Percentiles rank a stretch among this genome's conserved stretches.
These are phyloP conservation scores for Saururus chinensis DNA, from an alignment of 164 flowering plant genomes.

Conservation along the genomic window DNA sequence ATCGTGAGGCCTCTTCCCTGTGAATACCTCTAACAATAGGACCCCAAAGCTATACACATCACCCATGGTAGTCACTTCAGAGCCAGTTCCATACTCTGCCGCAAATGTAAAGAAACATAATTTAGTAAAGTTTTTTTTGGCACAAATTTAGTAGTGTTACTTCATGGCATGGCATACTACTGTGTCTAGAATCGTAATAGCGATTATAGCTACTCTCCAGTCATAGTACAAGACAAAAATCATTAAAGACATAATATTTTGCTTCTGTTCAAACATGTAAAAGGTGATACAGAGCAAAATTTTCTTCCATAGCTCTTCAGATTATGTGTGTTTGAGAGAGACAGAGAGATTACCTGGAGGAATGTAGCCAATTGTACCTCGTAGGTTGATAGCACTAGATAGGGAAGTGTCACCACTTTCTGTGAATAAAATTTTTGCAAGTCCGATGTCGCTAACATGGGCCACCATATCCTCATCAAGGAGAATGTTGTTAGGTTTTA, in stretches of 20 bases:
- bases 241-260: too few species aligned
- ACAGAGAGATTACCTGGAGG: not conserved
- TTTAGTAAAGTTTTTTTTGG: too few species aligned
- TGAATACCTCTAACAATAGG: slow-evolving; percentile 21
- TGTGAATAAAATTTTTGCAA: slow-evolving; percentile 16
- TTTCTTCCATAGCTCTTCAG: too few species aligned
- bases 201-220: too few species aligned
- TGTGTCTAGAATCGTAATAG: too few species aligned
- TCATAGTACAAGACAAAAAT: too few species aligned
- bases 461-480: slow-evolving; percentile 16
- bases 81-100: slow-evolving; percentile 23
- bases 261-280: too few species aligned
- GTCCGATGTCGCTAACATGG: slow-evolving; percentile 24
- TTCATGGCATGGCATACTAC: too few species aligned
- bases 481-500: slow-evolving; percentile 16
- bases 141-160: too few species aligned
- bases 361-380: slow-evolving; percentile 1
- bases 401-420: not conserved
- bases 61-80: slow-evolving; percentile 7
- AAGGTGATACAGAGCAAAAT: not conserved
- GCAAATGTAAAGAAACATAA: not conserved
- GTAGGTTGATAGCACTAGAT: not conserved
- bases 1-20: slow-evolving; percentile 20
- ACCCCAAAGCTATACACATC: slow-evolving; percentile 25
- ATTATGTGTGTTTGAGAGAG: not conserved